Evolutionary conservation across 495 filamentous ascomycete species (phyloP).

Genomic region (Penicillium cataractarum): DNA sequence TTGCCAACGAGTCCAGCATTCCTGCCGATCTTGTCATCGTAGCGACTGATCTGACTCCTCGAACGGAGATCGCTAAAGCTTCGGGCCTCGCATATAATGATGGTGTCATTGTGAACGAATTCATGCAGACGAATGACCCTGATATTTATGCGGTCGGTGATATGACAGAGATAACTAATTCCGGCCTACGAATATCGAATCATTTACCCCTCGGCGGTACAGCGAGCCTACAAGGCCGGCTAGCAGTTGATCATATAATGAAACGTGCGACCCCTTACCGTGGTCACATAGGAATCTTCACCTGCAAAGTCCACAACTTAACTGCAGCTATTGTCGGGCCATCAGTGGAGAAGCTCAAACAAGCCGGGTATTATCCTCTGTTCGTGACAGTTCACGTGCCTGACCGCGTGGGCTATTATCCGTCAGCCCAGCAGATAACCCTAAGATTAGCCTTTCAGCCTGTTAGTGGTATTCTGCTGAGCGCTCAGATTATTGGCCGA

Average conservation of each 20-base stretch:
- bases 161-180: not conserved
- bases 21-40: slow-evolving; percentile 5
- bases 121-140: slow-evolving; percentile 8
- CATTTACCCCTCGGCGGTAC: not conserved
- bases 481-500: slow-evolving; percentile 1
- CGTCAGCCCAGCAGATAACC: not conserved
- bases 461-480: not conserved
- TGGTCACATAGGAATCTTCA: not conserved
- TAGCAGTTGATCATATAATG: slow-evolving; percentile 9
- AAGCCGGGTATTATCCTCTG: not conserved
- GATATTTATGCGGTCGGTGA: slow-evolving; percentile 11
- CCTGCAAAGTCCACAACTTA: not conserved
- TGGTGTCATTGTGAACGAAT: not conserved
- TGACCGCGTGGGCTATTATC: slow-evolving; percentile 6
- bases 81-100: not conserved
- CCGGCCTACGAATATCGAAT: not conserved
- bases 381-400: slow-evolving; percentile 7
- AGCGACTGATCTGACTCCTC: not conserved
- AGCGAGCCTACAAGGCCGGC: slow-evolving; percentile 2
- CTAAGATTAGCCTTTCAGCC: slow-evolving; percentile 3
- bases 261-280: not conserved
- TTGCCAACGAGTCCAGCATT: not conserved
- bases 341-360: not conserved
- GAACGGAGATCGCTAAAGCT: not conserved
- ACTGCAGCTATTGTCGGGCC: slow-evolving; percentile 1